Conservation (phyloP, 2,329 filamentous ascomycete species). For the Alternaria brassicicola region DNA sequence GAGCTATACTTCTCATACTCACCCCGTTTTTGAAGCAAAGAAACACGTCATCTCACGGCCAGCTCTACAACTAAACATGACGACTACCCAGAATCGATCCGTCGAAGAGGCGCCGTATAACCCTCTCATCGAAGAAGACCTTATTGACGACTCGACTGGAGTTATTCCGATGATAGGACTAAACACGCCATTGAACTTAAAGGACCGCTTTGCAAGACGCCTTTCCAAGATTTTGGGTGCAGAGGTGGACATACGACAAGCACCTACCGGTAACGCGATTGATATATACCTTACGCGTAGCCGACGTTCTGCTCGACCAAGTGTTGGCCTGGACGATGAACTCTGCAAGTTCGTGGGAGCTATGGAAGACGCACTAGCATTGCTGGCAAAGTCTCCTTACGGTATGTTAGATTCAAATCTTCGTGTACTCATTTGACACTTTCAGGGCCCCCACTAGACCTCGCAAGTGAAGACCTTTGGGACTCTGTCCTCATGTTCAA, state of each 20-base stretch:
- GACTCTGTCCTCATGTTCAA: background rate
- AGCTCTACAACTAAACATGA: background rate
- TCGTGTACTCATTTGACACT: background rate
- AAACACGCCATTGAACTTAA: background rate
- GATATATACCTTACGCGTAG: background rate
- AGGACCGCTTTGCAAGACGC: background rate
- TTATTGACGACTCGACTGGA: background rate
- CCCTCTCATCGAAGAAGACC: background rate
- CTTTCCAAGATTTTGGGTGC: background rate
- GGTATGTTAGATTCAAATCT: rapidly evolving
- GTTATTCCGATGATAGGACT: background rate
- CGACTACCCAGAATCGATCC: background rate
- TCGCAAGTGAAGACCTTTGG: conserved; percentile 1
- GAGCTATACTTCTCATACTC: too few species aligned
- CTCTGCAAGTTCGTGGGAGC: background rate
- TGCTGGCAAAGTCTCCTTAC: background rate
- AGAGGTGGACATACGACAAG: background rate
- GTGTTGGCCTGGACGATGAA: background rate
- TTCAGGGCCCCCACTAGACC: background rate
- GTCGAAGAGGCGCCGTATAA: background rate
- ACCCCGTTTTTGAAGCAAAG: too few species aligned
- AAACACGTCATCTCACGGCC: too few species aligned
- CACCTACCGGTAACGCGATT: rapidly evolving
- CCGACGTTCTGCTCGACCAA: background rate
- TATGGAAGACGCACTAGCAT: background rate